Evolutionary conservation across 495 filamentous ascomycete species (phyloP).

Genomic region (Annulohypoxylon bovei): DNA sequence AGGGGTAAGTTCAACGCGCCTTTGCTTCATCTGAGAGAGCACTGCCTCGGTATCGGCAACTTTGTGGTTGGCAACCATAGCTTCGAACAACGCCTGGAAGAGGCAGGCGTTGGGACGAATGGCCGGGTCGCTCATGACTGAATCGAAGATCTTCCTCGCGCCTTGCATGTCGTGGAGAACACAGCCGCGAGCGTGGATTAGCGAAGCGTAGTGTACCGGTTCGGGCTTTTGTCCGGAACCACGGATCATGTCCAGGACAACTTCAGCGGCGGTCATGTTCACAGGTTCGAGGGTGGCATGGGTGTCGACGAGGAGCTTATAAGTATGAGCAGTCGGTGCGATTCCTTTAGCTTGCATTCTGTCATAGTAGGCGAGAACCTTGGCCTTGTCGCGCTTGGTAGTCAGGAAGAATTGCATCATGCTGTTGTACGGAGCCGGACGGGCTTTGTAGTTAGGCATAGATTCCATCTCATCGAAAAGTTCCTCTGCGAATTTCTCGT

Average conservation of each 20-base stretch:
- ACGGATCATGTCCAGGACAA: slow-evolving; percentile 81
- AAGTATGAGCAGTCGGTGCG: slow-evolving; percentile 92
- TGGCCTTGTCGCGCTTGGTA: slow-evolving; percentile 92
- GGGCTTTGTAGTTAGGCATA: slow-evolving; percentile 98
- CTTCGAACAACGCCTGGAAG: slow-evolving; percentile 94
- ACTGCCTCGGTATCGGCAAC: slow-evolving; percentile 79
- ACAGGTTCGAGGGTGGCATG: slow-evolving; percentile 93
- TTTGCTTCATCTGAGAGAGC: slow-evolving; percentile 75
- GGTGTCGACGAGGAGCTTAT: slow-evolving; percentile 96
- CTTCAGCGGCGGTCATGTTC: slow-evolving; percentile 89
- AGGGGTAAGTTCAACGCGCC: slow-evolving; percentile 84
- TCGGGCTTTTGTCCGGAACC: slow-evolving; percentile 79
- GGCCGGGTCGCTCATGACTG: slow-evolving; percentile 70
- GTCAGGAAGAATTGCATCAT: slow-evolving; percentile 99
- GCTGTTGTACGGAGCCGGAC: slow-evolving; percentile 96
- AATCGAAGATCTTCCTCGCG: slow-evolving; percentile 82
- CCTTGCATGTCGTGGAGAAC: slow-evolving; percentile 89
- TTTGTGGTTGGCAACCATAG: slow-evolving; percentile 92
- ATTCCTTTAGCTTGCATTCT: slow-evolving; percentile 91
- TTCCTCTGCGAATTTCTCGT: slow-evolving; percentile 97
- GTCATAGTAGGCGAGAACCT: slow-evolving; percentile 95
- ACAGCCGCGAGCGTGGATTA: slow-evolving; percentile 96
- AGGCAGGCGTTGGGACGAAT: slow-evolving; percentile 82
- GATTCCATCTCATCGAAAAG: slow-evolving; percentile 99
- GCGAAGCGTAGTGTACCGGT: slow-evolving; percentile 91